Evolutionary conservation across 179 eudicot genomes (phyloP).

Genomic region (Sideroxylon spinosum): DNA sequence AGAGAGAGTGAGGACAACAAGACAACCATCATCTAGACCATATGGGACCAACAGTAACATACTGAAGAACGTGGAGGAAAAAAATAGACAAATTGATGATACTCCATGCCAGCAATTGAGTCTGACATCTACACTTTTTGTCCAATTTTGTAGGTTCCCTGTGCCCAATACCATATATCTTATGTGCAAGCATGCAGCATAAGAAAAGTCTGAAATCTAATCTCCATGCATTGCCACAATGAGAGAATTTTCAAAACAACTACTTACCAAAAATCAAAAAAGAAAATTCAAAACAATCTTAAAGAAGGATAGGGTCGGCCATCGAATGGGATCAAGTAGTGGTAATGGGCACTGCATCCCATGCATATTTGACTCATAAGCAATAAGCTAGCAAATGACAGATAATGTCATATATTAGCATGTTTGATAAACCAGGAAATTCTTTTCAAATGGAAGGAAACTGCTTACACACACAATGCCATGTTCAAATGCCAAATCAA

Average conservation of each 20-base stretch:
- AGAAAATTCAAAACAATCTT: background rate
- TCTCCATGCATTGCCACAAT: background rate
- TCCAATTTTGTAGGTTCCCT: background rate
- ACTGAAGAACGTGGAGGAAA: background rate
- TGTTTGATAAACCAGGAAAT: background rate
- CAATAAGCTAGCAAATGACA: background rate
- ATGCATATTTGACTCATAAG: background rate
- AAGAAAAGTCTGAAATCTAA: background rate
- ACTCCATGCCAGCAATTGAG: background rate
- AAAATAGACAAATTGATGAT: background rate
- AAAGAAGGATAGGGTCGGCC: background rate
- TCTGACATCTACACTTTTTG: background rate
- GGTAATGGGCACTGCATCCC: background rate
- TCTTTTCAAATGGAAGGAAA: background rate
- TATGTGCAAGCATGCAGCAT: background rate
- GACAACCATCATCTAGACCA: background rate
- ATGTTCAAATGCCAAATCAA: conserved; percentile 20
- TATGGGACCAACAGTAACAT: background rate
- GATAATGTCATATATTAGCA: background rate
- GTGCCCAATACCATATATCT: background rate
- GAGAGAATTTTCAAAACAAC: no score
- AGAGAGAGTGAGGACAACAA: background rate
- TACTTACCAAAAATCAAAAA: no score
- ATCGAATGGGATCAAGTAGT: background rate
- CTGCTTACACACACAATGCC: background rate